Base-by-base conservation (phyloP, 257 asterid species). In the Capsicum pubescens region DNA sequence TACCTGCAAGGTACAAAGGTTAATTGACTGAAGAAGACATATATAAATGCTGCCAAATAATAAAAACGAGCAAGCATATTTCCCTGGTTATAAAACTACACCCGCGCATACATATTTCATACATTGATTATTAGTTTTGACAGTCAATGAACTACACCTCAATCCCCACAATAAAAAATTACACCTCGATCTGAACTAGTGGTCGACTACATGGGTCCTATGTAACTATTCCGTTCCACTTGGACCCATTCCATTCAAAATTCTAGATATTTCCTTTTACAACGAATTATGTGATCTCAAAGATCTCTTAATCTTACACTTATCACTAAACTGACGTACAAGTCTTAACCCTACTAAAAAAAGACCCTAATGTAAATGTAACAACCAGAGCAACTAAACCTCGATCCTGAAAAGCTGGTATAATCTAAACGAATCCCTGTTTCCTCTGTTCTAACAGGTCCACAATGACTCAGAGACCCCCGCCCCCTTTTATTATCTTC, bases 1-100 rank as follows among this genome's bases (percentile, higher is more conserved):
- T 95, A 48, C 99, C 99, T 95, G 90, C 79, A 82, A 69, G 63
- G 44, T 83, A 42, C 36, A 86, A 83, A 74, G 42, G 61, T 50
- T 9, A 48, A 26, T 15, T 42, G 66, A 79, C 46, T 57, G 42
- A 78, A 84, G 56, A 54, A 50, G 56, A 17, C 42, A 21, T 35
- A 46, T 80, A 7, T 74, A 21, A 32, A 54, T 5, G 1, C n/a
- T 76, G 58, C 4, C 46, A 21, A 7, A 52, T 3, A 76, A 76
- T 50, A 36, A 52, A 52, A 76, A 76, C 26, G 42, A 9, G 21
- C 63, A 76, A 76, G 16, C 46, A 76, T 26, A 21, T 52, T 50
- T 13, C 46, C 46, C 48, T 26, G 81, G 12, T 52, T 6, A 19
- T 35, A 67, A 67, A 32, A 35, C 50, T 66, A 66, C 76, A 0